Percentiles rank a stretch among this genome's conserved stretches.
These are phyloP conservation scores for Yamadazyma sp. DNA, from an alignment of 1,139 yeast genomes.

Conservation along the genomic window DNA sequence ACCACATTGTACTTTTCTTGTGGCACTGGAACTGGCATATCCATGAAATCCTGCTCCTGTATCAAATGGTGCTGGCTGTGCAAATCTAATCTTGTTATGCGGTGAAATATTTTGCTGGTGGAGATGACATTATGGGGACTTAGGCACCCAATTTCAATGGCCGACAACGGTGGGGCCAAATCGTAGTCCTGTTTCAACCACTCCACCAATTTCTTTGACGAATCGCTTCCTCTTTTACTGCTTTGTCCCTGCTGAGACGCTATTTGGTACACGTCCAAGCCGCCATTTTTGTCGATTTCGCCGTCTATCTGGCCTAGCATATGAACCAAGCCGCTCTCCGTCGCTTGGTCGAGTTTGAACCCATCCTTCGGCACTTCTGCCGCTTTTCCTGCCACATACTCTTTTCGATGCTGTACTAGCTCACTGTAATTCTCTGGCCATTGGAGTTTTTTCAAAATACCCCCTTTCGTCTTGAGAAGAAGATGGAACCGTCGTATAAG, in stretches of 20 bases:
- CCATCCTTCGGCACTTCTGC: constrained; percentile 13
- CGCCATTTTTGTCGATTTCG: constrained; percentile 46
- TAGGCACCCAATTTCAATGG: constrained; percentile 83
- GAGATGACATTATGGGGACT: constrained; percentile 71
- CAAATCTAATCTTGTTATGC: constrained; percentile 69
- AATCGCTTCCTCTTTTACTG: constrained; percentile 80
- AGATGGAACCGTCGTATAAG: constrained; percentile 70
- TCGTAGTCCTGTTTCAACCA: constrained; percentile 51
- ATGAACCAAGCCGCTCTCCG: constrained; percentile 17
- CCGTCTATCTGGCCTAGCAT: constrained; percentile 37
- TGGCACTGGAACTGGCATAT: constrained; percentile 69
- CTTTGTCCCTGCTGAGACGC: constrained; percentile 89
- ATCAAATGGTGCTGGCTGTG: constrained; percentile 77
- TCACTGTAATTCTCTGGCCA: constrained; percentile 12
- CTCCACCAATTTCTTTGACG: constrained; percentile 68
- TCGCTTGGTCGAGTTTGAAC: constrained; percentile 22
- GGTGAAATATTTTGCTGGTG: constrained; percentile 46
- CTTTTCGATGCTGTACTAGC: constrained; percentile 3
- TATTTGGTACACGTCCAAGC: constrained; percentile 71
- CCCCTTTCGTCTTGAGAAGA: constrained; percentile 49
- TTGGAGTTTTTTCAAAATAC: constrained; percentile 31
- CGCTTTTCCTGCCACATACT: constrained; percentile 19
- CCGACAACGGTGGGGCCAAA: constrained; percentile 21
- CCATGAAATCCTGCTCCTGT: constrained; percentile 79
- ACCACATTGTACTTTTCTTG: constrained; percentile 59